phyloP scores from a whole-genome alignment of 2,329 filamentous ascomycete genomes.

The Niveomyces coronatus region DNA sequence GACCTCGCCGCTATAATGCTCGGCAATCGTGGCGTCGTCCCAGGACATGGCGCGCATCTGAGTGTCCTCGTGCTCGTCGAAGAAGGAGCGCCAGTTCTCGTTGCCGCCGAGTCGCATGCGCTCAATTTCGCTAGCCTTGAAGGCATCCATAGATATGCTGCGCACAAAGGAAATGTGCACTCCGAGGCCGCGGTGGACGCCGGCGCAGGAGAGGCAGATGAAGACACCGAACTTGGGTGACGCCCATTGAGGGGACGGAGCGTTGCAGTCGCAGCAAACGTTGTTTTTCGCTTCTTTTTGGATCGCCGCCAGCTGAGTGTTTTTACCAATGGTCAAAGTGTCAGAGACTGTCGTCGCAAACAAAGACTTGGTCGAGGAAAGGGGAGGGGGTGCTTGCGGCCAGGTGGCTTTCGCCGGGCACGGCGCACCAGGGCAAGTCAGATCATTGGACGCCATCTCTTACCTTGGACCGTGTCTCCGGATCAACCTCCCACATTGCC shows the following conservation, averaged over 20 bases:
- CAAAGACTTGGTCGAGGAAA: background rate
- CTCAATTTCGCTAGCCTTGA: slow-evolving; percentile 86
- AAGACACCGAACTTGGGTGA: slow-evolving; percentile 96
- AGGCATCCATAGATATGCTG: slow-evolving; percentile 96
- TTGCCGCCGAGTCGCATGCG: slow-evolving; percentile 93
- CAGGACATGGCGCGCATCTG: slow-evolving; percentile 60
- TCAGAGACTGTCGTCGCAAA: slow-evolving; percentile 11
- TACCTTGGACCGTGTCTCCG: slow-evolving; percentile 93
- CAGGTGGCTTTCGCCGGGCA: slow-evolving; percentile 4
- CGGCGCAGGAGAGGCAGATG: slow-evolving; percentile 93
- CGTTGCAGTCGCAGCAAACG: slow-evolving; percentile 87
- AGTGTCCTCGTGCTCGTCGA: slow-evolving; percentile 60
- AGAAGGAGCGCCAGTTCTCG: slow-evolving; percentile 77
- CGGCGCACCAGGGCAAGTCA: no score
- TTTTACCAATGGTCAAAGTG: slow-evolving; percentile 5
- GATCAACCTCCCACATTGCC: slow-evolving; percentile 97
- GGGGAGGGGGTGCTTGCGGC: background rate
- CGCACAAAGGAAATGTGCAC: slow-evolving; percentile 98
- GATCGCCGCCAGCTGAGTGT: slow-evolving; percentile 82
- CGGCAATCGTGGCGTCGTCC: slow-evolving; percentile 81
- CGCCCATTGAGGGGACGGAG: slow-evolving; percentile 96
- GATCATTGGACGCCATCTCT: no score
- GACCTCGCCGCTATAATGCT: slow-evolving; percentile 79
- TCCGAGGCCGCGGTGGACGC: slow-evolving; percentile 85
- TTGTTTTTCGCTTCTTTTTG: slow-evolving; percentile 87